Base-by-base conservation (phyloP, 805 yeast species). In the Suhomyces vadensis region DNA sequence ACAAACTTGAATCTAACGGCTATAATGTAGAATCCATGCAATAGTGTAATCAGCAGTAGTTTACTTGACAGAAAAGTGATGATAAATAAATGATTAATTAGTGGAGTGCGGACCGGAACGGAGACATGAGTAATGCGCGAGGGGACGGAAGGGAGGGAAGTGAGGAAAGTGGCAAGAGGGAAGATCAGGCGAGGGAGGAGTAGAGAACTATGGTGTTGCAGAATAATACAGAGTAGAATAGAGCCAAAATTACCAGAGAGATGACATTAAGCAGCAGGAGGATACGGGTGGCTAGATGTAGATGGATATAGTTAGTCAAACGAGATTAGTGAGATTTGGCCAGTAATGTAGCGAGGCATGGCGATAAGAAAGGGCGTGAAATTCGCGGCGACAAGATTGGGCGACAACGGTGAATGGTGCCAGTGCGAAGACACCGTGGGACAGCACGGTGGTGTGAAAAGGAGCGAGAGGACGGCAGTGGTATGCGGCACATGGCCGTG, bases 31-130 rank as follows among this genome's bases (percentile, higher is more conserved):
- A 29, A 29, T 14, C 19, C 20, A 17, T 14, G 33, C 33, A 20
- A 29, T 14, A 14, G 19, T 29, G 20, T 9, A 29, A 29, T 29
- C 33, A 29, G 33, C 33, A 29, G 16, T 29, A 29, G 14, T 20
- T 29, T 17, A 17, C n/a, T 17, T 29, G 33, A 14, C 33, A 29
- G 33, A 16, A 29, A 29, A 29, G 33, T 29, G 33, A 29, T 29
- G 33, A 29, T 29, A 29, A 29, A 29, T 29, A 29, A 29, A 29
- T 29, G 14, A 29, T 23, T 23, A 29, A 29, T 29, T 29, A 29
- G 20, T 29, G 33, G 19, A 29, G 33, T 29, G 33, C 33, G 33
- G 33, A 29, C 9, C n/a, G 33, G 33, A 29, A 29, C 33, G 33
- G 33, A 25, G 33, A 14, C 31, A 27, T 10, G n/a, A n/a, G n/a